Conservation (phyloP, 495 filamentous ascomycete species). For the Daldinia caldariorum region DNA sequence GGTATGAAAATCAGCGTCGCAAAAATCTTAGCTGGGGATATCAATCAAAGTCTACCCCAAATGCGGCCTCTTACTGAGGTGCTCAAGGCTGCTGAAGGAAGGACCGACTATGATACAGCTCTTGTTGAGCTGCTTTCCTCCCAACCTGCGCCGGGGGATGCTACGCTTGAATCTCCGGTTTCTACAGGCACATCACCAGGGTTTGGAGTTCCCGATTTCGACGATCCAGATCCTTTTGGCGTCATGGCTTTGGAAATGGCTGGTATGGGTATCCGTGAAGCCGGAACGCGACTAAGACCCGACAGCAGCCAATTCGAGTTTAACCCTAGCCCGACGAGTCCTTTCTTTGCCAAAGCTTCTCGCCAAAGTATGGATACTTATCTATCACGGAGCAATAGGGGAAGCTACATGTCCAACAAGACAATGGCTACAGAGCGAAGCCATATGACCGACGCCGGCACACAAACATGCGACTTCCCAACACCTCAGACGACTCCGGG, state of each 20-base stretch:
- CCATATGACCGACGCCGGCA: conserved; percentile 66
- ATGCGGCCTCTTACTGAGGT: conserved; percentile 77
- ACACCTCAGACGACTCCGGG: conserved; percentile 58
- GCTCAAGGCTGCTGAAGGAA: conserved; percentile 85
- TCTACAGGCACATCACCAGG: conserved; percentile 47
- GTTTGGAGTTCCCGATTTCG: conserved; percentile 80
- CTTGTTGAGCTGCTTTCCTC: conserved; percentile 57
- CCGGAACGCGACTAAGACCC: conserved; percentile 75
- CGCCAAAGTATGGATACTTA: conserved; percentile 74
- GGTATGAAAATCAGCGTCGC: conserved; percentile 74
- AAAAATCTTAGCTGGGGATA: conserved; percentile 85
- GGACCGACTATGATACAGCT: conserved; percentile 72
- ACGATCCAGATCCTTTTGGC: conserved; percentile 89
- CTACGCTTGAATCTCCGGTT: conserved; percentile 64
- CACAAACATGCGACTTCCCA: conserved; percentile 61
- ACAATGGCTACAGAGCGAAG: conserved; percentile 67
- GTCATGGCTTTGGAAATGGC: conserved; percentile 85
- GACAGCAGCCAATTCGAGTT: conserved; percentile 81
- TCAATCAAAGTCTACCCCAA: conserved; percentile 70
- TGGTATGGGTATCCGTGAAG: conserved; percentile 87
- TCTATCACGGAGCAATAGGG: conserved; percentile 69
- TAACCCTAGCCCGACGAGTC: conserved; percentile 77
- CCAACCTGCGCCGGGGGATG: conserved; percentile 71
- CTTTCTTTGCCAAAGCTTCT: conserved; percentile 73
- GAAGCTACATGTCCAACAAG: conserved; percentile 67